These are phyloP conservation scores for Leishmania amazonensis DNA, from an alignment of 208 protist genomes.

Conservation along the genomic window DNA sequence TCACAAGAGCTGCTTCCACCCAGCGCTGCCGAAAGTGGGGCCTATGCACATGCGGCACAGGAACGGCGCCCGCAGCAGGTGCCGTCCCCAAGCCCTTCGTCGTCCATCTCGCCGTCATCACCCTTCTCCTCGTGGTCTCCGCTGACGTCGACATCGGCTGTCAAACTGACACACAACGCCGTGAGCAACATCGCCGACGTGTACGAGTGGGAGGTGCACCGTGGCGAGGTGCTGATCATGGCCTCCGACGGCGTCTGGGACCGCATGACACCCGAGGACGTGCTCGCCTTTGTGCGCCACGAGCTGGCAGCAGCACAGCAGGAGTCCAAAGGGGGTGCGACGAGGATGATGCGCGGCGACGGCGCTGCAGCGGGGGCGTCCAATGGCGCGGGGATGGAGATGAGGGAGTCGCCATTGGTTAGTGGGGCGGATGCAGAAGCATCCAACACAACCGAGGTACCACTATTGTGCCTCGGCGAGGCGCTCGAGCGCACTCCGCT, in stretches of 20 bases:
- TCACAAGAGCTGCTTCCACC: background rate
- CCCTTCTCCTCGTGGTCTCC: background rate
- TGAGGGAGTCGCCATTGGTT: background rate
- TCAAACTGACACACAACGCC: slow-evolving; percentile 35
- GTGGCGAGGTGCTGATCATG: slow-evolving; percentile 75
- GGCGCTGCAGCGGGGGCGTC: background rate
- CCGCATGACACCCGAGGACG: slow-evolving; percentile 57
- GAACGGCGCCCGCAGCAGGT: background rate
- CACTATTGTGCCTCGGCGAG: background rate
- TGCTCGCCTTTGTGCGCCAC: slow-evolving; percentile 50
- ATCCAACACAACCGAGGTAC: background rate
- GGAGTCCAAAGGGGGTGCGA: background rate
- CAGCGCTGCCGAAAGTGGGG: background rate
- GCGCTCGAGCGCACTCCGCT: slow-evolving; percentile 2
- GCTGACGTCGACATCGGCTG: background rate
- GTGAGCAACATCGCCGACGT: slow-evolving; percentile 82
- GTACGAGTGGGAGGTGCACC: slow-evolving; percentile 57
- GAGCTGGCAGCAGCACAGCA: background rate
- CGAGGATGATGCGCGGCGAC: background rate
- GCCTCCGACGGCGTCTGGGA: slow-evolving; percentile 87
- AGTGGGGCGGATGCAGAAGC: background rate
- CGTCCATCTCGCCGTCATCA: slow-evolving; percentile 4
- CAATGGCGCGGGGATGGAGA: background rate
- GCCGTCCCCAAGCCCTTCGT: background rate
- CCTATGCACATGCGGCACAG: background rate